Conservation (phyloP, 2,329 filamentous ascomycete genomes). For the Xylaria sp. region DNA sequence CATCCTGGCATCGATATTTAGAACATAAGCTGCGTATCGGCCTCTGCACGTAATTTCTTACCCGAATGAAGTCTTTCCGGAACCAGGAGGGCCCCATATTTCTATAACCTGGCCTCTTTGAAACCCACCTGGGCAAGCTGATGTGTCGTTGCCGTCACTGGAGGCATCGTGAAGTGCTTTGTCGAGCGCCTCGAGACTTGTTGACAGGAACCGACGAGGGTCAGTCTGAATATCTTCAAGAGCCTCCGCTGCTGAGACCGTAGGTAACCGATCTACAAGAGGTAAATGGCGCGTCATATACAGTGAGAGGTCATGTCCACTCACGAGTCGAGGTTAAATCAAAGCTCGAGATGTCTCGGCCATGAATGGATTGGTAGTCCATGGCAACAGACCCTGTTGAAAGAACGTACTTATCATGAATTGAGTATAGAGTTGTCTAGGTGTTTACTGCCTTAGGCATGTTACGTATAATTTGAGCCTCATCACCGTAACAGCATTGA, state of each 20-base stretch:
- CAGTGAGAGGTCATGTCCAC: slow-evolving; percentile 32
- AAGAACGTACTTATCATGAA: slow-evolving; percentile 18
- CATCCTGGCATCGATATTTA: slow-evolving; percentile 55
- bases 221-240: slow-evolving; percentile 61
- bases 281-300: slow-evolving; percentile 17
- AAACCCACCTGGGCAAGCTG: slow-evolving; percentile 56
- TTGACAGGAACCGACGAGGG: slow-evolving; percentile 55
- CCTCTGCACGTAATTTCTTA: slow-evolving; percentile 46
- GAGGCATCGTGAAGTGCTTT: slow-evolving; percentile 43
- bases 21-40: slow-evolving; percentile 4
- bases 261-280: slow-evolving; percentile 70
- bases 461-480: slow-evolving; percentile 19
- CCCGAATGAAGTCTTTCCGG: slow-evolving; percentile 84
- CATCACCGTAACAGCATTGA: slow-evolving; percentile 15
- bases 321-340: slow-evolving; percentile 55
- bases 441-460: slow-evolving; percentile 5
- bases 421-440: slow-evolving; percentile 15
- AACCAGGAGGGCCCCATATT: slow-evolving; percentile 83
- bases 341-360: slow-evolving; percentile 64
- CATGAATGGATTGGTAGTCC: slow-evolving; percentile 63
- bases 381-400: slow-evolving; percentile 39
- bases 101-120: slow-evolving; percentile 80
- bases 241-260: slow-evolving; percentile 74
- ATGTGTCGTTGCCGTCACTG: slow-evolving; percentile 12
- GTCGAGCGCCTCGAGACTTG: slow-evolving; percentile 59